Evolutionary conservation across 768 basidiomycete genomes (phyloP).

Genomic region (Dioszegia crocea): DNA sequence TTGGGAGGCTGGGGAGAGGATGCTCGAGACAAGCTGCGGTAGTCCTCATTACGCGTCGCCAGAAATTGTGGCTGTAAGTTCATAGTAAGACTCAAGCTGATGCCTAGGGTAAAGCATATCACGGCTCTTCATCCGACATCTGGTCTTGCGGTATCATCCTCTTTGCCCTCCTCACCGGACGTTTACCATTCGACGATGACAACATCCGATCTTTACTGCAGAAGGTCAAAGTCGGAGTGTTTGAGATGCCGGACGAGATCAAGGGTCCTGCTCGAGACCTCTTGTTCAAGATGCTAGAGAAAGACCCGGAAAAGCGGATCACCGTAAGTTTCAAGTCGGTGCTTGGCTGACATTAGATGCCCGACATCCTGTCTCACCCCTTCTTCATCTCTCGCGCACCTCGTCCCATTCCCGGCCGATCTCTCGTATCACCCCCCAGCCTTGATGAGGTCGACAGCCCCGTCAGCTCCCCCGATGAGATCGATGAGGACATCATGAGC

Average conservation of each 20-base stretch:
- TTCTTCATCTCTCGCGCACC: slow-evolving; percentile 62
- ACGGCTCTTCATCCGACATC: slow-evolving; percentile 83
- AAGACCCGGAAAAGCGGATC: slow-evolving; percentile 69
- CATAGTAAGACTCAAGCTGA: slow-evolving; percentile 3
- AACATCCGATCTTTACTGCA: slow-evolving; percentile 70
- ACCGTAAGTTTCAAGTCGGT: slow-evolving; percentile 57
- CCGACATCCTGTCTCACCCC: slow-evolving; percentile 72
- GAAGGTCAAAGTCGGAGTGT: slow-evolving; percentile 71
- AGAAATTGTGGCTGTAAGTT: slow-evolving; percentile 63
- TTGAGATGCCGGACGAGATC: slow-evolving; percentile 69
- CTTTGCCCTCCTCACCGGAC: slow-evolving; percentile 77
- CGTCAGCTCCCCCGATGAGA: slow-evolving; percentile 59
- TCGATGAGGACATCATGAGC: slow-evolving; percentile 83
- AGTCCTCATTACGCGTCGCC: slow-evolving; percentile 94
- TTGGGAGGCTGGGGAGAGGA: slow-evolving; percentile 64
- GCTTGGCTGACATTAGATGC: slow-evolving; percentile 55
- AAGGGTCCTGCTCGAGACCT: slow-evolving; percentile 69
- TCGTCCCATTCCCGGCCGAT: slow-evolving; percentile 46
- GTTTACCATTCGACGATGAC: slow-evolving; percentile 90
- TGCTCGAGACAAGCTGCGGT: slow-evolving; percentile 81
- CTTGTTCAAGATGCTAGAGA: slow-evolving; percentile 72
- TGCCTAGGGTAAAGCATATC: slow-evolving; percentile 66
- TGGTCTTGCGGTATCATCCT: slow-evolving; percentile 97
- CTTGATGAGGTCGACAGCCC: slow-evolving; percentile 68
- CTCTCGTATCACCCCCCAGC: slow-evolving; percentile 55